Percentiles rank a stretch among this genome's conserved stretches.
Conservation (phyloP, 2,329 filamentous ascomycete genomes). For the Cytospora piceae region DNA sequence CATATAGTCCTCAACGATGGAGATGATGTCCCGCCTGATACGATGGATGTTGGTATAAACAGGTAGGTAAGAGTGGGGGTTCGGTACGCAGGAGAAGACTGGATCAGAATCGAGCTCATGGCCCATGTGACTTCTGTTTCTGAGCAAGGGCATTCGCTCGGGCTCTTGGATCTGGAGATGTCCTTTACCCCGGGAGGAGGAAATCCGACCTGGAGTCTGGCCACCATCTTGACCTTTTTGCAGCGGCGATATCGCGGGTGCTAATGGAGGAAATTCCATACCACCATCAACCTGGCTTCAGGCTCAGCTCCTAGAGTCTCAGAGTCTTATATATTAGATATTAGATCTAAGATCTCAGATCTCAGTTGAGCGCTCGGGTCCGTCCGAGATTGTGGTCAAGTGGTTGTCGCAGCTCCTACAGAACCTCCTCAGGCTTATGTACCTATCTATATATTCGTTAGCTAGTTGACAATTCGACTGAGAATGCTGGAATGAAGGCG, state of each 20-base stretch:
- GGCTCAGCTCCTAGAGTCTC: not conserved
- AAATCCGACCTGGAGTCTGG: not conserved
- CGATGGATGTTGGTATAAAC: constrained; percentile 80
- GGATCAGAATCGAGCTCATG: constrained; percentile 45
- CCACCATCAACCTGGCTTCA: not conserved
- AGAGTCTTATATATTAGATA: not conserved
- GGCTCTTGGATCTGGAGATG: constrained; percentile 29
- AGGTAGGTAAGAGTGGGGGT: constrained; percentile 65
- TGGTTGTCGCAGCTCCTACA: not conserved
- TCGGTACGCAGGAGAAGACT: constrained; percentile 58
- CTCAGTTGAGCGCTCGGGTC: not conserved
- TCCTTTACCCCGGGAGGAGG: constrained; percentile 19
- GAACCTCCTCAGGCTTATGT: not conserved
- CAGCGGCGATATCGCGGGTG: not conserved
- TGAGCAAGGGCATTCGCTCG: constrained; percentile 45
- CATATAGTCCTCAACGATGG: constrained; percentile 65
- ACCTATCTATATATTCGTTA: not conserved
- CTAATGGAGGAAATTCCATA: not conserved
- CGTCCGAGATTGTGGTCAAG: constrained; percentile 6
- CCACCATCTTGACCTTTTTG: constrained; percentile 7
- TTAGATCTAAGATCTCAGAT: too few species aligned
- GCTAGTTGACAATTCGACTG: not conserved
- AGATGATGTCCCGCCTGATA: constrained; percentile 65
- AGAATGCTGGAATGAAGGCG: not conserved
- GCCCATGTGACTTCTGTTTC: constrained; percentile 42